Percentiles rank a stretch among this genome's conserved stretches.
These are phyloP conservation scores for Colletotrichum orchidophilum DNA, from an alignment of 2,329 filamentous ascomycete genomes.

Conservation along the genomic window DNA sequence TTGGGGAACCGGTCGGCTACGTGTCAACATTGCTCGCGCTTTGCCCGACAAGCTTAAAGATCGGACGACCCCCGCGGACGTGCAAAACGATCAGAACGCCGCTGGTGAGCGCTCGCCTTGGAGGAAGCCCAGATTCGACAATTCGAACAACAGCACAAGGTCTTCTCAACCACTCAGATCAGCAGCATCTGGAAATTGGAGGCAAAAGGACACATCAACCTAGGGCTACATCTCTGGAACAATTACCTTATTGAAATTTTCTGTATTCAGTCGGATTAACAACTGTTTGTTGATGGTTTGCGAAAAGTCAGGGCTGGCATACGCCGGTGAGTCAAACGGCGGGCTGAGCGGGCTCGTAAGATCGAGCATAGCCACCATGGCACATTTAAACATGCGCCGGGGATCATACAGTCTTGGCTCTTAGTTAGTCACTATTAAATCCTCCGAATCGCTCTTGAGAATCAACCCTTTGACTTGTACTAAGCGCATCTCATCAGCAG, in stretches of 20 bases:
- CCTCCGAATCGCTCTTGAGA: too few species aligned
- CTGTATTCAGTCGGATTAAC: neutral
- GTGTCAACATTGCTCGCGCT: neutral
- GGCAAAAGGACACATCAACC: neutral
- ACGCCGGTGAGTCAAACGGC: neutral
- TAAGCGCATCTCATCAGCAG: too few species aligned
- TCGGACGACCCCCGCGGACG: neutral
- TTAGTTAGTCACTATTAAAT: too few species aligned
- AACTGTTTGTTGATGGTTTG: neutral
- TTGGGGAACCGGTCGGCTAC: slow-evolving; percentile 35
- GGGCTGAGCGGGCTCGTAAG: neutral
- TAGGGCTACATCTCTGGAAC: too few species aligned
- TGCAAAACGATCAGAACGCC: neutral
- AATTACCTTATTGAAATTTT: neutral
- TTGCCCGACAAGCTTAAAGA: slow-evolving; percentile 8
- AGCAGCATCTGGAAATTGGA: slow-evolving; percentile 18
- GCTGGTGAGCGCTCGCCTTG: neutral
- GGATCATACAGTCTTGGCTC: too few species aligned
- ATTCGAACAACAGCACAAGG: neutral
- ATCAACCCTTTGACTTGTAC: too few species aligned
- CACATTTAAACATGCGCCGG: neutral
- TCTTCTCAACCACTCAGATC: neutral
- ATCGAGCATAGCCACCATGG: neutral
- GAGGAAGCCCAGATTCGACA: neutral
- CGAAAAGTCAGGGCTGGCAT: neutral